Base-by-base conservation (phyloP, 2,329 filamentous ascomycete species). In the Pezicula carpinea region DNA sequence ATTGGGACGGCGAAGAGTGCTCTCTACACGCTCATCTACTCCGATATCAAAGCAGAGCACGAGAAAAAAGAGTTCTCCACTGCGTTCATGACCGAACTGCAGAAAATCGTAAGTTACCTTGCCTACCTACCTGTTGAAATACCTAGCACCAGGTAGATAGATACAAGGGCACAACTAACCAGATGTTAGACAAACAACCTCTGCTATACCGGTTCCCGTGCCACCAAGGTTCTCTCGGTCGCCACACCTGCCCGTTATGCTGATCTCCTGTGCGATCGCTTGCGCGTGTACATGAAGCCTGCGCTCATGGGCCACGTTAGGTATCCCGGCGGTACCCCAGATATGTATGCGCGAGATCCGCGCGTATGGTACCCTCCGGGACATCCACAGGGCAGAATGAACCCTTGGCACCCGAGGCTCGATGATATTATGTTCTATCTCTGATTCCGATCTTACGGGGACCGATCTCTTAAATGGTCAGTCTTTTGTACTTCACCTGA, bases 141-240 rank as follows among this genome's bases (percentile, higher is more conserved):
- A 5, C 22, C n/a, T n/a, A n/a, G 8, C 5, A 23, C 22, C 8
- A 23, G 8, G 22, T 23, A 23, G 22, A 23, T n/a, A 23, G 8
- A 23, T 2, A 11, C 1, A 22, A 26, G 5, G 18, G 39, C 4
- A 13, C 34, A 6, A 35, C 15, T 29, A 17, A 39, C 6, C 26
- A n/a, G 11, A 35, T 6, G n/a, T 15, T 17, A 51, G 39, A 50
- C 49, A 4, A 38, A 54, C 19, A 43, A 54, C 14, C 31, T 54
- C 17, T 47, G 49, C 42, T 52, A 44, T 31, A 43, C 39, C 1
- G 19, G 46, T 3, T 31, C 42, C 3, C 41, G 42, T 26, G 49
- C 44, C 5, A 51, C 52, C 3, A 50, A 49, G 32, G 38, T 34
- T 0, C 26, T 54, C 13, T 48, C 44, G 2, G 34, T 54, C 14